phyloP scores from a whole-genome alignment of 1,284 basidiomycete genomes.

The Mycena sp. region DNA sequence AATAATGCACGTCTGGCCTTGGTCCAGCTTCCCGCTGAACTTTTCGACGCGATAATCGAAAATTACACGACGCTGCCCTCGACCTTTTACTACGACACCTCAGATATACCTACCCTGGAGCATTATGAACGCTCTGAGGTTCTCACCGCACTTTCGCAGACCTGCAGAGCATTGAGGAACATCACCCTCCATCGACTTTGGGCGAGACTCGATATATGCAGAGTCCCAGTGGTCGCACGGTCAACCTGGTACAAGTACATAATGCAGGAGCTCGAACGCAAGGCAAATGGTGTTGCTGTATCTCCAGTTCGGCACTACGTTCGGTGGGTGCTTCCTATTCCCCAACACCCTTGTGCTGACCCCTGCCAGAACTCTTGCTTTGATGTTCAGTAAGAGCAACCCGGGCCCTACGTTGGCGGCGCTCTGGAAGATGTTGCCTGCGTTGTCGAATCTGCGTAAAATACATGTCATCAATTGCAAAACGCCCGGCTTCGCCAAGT shows the following conservation, averaged over 20 bases:
- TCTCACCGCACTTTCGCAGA: constrained; percentile 22
- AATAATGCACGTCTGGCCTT: constrained; percentile 6
- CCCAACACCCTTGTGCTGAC: not conserved
- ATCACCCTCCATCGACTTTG: constrained; percentile 15
- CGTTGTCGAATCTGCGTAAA: constrained; percentile 23
- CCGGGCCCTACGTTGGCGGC: constrained; percentile 12
- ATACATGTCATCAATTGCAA: constrained; percentile 27
- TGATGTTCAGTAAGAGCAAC: constrained; percentile 20
- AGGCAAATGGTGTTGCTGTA: constrained; percentile 15
- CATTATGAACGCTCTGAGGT: constrained; percentile 23
- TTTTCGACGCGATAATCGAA: constrained; percentile 27
- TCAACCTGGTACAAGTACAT: constrained; percentile 12
- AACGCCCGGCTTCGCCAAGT: constrained; percentile 24
- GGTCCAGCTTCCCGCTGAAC: constrained; percentile 20
- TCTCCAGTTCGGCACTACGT: constrained; percentile 24
- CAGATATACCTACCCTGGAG: not conserved
- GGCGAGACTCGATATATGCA: constrained; percentile 18
- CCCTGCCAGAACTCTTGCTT: constrained; percentile 11
- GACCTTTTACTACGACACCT: constrained; percentile 19
- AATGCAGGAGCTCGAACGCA: constrained; percentile 21
- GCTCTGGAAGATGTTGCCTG: constrained; percentile 19
- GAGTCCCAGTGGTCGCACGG: not conserved
- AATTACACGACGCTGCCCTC: constrained; percentile 17
- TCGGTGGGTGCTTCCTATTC: constrained; percentile 3
- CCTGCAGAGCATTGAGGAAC: constrained; percentile 1